Base-by-base conservation (phyloP, 2,329 filamentous ascomycete genomes). In the Nannizzia gypsea region DNA sequence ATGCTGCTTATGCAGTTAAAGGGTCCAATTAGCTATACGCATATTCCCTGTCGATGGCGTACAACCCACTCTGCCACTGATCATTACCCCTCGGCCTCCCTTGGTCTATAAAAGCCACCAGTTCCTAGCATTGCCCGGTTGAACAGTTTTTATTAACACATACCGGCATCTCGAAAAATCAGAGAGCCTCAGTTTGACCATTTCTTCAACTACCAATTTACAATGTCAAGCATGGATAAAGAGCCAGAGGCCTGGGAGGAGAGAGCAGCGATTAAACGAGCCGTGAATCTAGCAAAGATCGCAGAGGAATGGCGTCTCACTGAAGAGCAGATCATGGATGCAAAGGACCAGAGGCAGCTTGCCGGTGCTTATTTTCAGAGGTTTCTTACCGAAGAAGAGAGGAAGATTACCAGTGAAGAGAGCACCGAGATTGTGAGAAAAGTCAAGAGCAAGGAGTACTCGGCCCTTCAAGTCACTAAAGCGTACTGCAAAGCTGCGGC, bases 401-500 rank as follows among this genome's bases (percentile, higher is more conserved):
- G 48, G 11, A 48, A 60, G 36, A 60, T 62, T 46, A 60, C 56
- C 2, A 31, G 57, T 13, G n/a, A 38, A 8, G 48, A 60, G 26
- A 52, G 42, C 24, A 59, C 57, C n/a, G 50, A n/a, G n/a, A 56
- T 60, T 20, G 55, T 60, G 11, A 34, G 31, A 6, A 44, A 55
- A 26, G 56, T 57, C 22, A 59, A 59, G n/a, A 59, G 36, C 38
- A 57, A 59, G n/a, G 40, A 60, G 54, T 62, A 59, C 38, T 60
- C 55, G 15, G 56, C 56, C 20, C 31, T 57, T 9, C 55, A 62
- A 13, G 61, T 62, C 6, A 57, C 61, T 1, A 26, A 26, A 44
- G 52, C 61, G 26, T 62, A 60, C 31, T 59, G 59, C 36, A 59
- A 61, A 28, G 54, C 58, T 58, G 61, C 61, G 36, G 61, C 61